Conservation (phyloP, 495 filamentous ascomycete species). For the Talaromyces borbonicus region DNA sequence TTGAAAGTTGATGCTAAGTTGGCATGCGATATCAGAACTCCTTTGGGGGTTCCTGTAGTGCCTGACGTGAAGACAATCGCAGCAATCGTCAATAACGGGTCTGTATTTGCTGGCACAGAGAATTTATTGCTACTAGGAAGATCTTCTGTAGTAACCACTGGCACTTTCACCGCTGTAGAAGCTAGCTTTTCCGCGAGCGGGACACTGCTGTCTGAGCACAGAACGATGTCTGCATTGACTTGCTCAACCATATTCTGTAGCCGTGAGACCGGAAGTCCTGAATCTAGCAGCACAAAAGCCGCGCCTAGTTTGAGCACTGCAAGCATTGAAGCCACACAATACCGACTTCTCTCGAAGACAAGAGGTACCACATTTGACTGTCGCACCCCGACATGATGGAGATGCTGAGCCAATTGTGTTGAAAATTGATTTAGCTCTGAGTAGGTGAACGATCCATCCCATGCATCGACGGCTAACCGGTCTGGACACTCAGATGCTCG, state of each 20-base stretch:
- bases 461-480: conserved; percentile 20
- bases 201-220: background rate
- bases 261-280: conserved; percentile 16
- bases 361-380: background rate
- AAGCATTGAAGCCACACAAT: conserved; percentile 34
- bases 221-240: background rate
- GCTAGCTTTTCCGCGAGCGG: background rate
- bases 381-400: conserved; percentile 35
- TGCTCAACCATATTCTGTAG: conserved; percentile 10
- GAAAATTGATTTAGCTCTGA: conserved; percentile 23
- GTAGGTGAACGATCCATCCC: conserved; percentile 30
- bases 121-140: background rate
- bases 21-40: conserved; percentile 54
- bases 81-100: conserved; percentile 20
- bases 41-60: conserved; percentile 59
- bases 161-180: too few relatives aligned
- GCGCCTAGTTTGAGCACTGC: conserved; percentile 36
- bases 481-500: conserved; percentile 12
- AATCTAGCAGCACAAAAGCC: conserved; percentile 37
- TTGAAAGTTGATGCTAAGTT: background rate
- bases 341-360: conserved; percentile 8
- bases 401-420: conserved; percentile 24
- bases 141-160: too few relatives aligned
- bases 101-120: background rate
- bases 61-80: conserved; percentile 61